Evolutionary conservation across 2,329 filamentous ascomycete genomes (phyloP), one percentile per base, ranked within the genome.

Genomic region (Aspergillus fumigatus): DNA sequence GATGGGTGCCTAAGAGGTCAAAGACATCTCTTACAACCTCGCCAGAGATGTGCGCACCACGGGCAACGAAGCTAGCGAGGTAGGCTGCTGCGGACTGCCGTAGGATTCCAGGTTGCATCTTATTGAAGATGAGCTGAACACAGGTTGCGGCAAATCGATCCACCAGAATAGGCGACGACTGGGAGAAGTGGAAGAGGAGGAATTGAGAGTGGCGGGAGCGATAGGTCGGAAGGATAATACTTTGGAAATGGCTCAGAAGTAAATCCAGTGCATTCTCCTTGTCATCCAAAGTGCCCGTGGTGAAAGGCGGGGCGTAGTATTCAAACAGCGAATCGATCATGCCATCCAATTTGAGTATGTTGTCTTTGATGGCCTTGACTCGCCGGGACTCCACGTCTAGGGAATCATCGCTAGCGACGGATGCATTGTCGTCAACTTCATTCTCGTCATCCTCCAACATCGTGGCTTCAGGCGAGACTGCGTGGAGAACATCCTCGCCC

Each of bases 151-250:
- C 88, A 68, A 97, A 97, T 50, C 87, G 84, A 67, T 94, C 90
- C 56, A 90, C 88, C 50, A 96, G 84, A 48, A 84, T 82, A 29
- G 89, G 86, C 8, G 90, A 89, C 56, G 84, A 84, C 73, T 99
- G 93, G 17, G 90, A 89, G 70, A 96, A 97, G 75, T 97, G 93
- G 75, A 99, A 99, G 51, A 97, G 82, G 50, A 99, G 84, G 66
- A 97, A 99, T 68, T 99, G 94, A 0, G 92, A 92, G 72, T 97
- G 93, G 35, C 94, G 87, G 25, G 92, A 96, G 64, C 91, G 90
- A 71, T 94, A 92, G 14, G 92, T 95, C 3, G 92, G 92, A 29
- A 99, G 82, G 57, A 99, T 91, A 67, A 92, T 90, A 69, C 85
- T 89, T 59, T 88, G 84, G 68, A 99, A 99, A 70, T 96, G 92